Base-by-base conservation (phyloP, 352 stramenopile species). In the Blastocystis sp. region DNA sequence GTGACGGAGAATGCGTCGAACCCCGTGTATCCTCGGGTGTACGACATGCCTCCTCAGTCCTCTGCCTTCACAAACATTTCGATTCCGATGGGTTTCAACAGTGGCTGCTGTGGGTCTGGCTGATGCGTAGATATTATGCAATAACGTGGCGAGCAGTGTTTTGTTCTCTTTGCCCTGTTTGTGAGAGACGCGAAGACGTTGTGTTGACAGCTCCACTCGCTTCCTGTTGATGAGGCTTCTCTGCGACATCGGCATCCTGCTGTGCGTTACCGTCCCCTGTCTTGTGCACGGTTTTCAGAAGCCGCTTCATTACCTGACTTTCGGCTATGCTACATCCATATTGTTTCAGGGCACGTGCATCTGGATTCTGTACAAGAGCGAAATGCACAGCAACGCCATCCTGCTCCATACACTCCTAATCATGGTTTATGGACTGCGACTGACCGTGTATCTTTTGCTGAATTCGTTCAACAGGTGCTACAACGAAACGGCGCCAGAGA, bases 21-120 rank as follows among this genome's bases (percentile, higher is more conserved):
- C 33, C 13, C 12, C 21, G n/a, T 85, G 61, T 85, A 85, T 31
- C 41, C 51, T 3, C 45, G 74, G 2, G 16, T 62, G 0, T 85
- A 85, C 29, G 74, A 85, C 29, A 85, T 85, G 13, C 41, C 74
- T 29, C 29, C 35, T 2, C 74, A 85, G 74, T 35, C 26, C 19
- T 55, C 31, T 67, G 59, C 74, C 24, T 85, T 85, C 45, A 85
- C 74, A 2, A 85, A 85, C 45, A 85, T 85, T 41, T 85, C 74
- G 26, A 85, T 85, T 69, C 74, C 74, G 9, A 85, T 62, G 10
- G 74, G 74, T 51, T 85, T 85, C 50, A 69, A 69, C 39, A 29
- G 74, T 69, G 55, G 35, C 51, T 67, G 35, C 39, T 16, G 50
- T 39, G 31, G 16, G 9, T 1, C 16, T 2, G 3, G 16, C 19